A percentile compares a stretch with the other conserved stretches of the same genome.
Conservation (phyloP, 352 stramenopile genomes). For the Hyphochytrium catenoides region DNA sequence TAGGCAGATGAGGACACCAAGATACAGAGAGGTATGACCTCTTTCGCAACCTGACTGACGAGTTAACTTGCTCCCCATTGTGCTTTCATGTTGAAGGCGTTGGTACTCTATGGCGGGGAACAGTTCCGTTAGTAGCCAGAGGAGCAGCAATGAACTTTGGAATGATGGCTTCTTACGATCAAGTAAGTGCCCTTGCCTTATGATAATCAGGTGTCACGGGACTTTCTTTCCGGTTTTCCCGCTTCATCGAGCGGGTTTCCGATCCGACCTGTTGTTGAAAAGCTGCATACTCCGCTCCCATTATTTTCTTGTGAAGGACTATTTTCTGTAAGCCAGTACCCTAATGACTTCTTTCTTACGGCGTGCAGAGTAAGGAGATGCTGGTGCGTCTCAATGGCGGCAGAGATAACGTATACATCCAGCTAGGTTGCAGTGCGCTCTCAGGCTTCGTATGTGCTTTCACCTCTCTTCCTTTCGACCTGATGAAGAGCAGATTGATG, state of each 20-base stretch:
- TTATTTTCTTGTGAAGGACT: constrained; percentile 24
- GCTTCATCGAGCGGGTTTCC: too few relatives aligned
- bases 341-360: constrained; percentile 23
- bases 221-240: too few relatives aligned
- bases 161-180: constrained; percentile 98
- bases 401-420: constrained; percentile 53
- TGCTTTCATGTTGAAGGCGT: too few relatives aligned
- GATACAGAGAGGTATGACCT: too few relatives aligned
- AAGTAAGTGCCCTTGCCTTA: constrained; percentile 64
- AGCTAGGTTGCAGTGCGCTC: constrained; percentile 73
- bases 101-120: constrained; percentile 64
- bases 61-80: too few relatives aligned
- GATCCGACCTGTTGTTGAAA: too few relatives aligned
- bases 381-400: too few relatives aligned
- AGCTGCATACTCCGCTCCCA: too few relatives aligned
- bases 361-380: background rate
- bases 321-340: constrained; percentile 10
- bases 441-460: constrained; percentile 92
- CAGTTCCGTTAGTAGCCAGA: constrained; percentile 74
- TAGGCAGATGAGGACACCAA: too few relatives aligned
- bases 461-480: constrained; percentile 94
- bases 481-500: constrained; percentile 96
- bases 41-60: too few relatives aligned
- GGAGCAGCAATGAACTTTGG: constrained; percentile 98
- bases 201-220: constrained; percentile 14